Evolutionary conservation across 768 basidiomycete species (phyloP), one percentile per base, ranked within the genome.

Genomic region (Leccinum rimulosum): DNA sequence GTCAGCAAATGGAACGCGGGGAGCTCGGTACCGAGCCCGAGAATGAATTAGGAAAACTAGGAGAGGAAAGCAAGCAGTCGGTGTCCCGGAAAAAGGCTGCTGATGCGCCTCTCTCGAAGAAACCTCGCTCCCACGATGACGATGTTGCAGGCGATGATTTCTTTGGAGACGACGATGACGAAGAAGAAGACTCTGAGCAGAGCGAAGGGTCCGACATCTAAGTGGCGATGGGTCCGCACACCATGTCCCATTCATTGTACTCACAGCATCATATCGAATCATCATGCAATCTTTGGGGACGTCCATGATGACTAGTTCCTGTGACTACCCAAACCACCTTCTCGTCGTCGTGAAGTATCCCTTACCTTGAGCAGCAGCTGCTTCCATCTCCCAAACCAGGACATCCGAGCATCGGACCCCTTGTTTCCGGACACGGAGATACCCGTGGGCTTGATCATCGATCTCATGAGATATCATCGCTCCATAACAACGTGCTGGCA

Each of bases 11-110:
- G 87, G 73, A 77, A 51, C 69, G 67, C 0, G 87, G 88, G 1
- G 83, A 84, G 54, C 56, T 93, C 45, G 75, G 80, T 2, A 55
- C 65, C 1, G 84, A 87, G 63, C 88, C 90, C 9, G 92, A 94
- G 66, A 63, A 68, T 7, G 75, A 76, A 11, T 62, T 71, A 8
- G 60, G 60, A 47, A 61, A 54, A 15, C 31, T 31, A 19, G 61
- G 55, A 31, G 54, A 45, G 38, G 66, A 62, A 38, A 55, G 43
- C 33, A 61, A 33, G 28, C 58, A 27, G 27, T 22, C 4, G 15
- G 49, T 48, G 38, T 57, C 47, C 3, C 2, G 54, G 59, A 50
- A 49, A 25, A 58, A 43, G 40, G 52, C 45, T 59, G 53, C 52
- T 59, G 58, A 47, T 3, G 6, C 8, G 31, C 19, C 30, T 33